Evolutionary conservation across 345 rosid genomes (phyloP), one percentile per base, ranked within the genome.

Genomic region (Acer campestre): DNA sequence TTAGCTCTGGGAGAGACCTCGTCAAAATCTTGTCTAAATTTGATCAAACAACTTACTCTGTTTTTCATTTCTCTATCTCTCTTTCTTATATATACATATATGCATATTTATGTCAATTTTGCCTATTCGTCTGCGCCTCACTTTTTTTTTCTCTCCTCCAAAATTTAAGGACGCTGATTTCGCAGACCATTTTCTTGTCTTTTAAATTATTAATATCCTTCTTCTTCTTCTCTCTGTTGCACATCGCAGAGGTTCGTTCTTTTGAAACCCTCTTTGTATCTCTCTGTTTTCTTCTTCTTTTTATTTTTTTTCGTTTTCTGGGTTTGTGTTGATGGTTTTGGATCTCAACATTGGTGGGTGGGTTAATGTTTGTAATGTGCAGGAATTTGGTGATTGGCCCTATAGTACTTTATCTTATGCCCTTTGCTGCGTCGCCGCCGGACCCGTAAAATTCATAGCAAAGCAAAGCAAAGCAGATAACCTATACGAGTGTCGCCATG

Each of bases 221-320:
- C 51, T 64, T 68, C 38, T 23, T 61, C 38, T 35, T 35, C 38
- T 35, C 68, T 70, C 82, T 78, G 76, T 62, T 62, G 67, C 84
- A 71, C 75, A 87, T 80, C 75, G 83, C 89, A 82, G 88, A 89
- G 97, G 97, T 83, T 68, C 56, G 51, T 3, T 49, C 49, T 12
- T 27, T 74, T 6, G 6, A 48, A 20, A 0, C 49, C 38, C 17
- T n/a, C 80, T 72, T 59, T 18, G 22, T 55, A 61, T 46, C 40
- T 8, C 72, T 23, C 62, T 58, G 67, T 48, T 69, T 64, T 67
- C 25, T 46, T 17, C 8, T 69, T 55, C 76, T 42, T 49, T 40
- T 61, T 4, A 44, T 7, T 59, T 29, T 27, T 67, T 69, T 22
- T 17, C 38, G 10, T 42, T 42, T 8, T 42, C 10, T 46, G 49